These are phyloP conservation scores for Hyaloscypha hepaticicola DNA, from an alignment of 495 filamentous ascomycete species.

Conservation along the genomic window DNA sequence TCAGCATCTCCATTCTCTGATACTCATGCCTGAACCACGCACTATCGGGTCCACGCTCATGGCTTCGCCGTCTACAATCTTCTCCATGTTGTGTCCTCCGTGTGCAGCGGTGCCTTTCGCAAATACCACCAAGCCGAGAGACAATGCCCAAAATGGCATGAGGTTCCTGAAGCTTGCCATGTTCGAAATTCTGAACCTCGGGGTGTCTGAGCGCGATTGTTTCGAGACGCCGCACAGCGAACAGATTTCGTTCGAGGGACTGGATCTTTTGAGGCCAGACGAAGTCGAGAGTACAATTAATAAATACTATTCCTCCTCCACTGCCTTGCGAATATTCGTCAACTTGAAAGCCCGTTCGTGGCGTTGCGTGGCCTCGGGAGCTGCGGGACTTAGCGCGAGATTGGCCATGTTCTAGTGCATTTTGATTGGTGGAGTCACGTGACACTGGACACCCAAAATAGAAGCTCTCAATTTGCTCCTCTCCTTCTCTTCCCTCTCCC, in stretches of 20 bases:
- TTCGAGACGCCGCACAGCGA: not conserved
- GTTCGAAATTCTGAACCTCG: not conserved
- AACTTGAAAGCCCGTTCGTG: not conserved
- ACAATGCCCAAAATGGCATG: slow-evolving; percentile 3
- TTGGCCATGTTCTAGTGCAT: not conserved
- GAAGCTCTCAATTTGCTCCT: not conserved
- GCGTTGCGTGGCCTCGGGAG: not conserved
- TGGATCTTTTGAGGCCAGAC: not conserved
- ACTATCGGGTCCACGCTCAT: slow-evolving; percentile 86
- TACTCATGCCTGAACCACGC: slow-evolving; percentile 36
- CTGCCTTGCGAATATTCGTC: not conserved
- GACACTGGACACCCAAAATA: not conserved
- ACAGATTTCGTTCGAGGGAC: not conserved
- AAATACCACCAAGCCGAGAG: slow-evolving; percentile 8
- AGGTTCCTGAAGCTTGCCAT: slow-evolving; percentile 20
- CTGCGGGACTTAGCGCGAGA: not conserved
- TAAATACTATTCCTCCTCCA: not conserved
- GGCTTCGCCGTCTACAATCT: slow-evolving; percentile 71
- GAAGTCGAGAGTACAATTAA: not conserved
- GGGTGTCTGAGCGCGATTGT: not conserved
- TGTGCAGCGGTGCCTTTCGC: slow-evolving; percentile 18
- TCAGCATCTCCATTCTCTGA: not conserved
- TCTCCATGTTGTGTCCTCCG: slow-evolving; percentile 60
- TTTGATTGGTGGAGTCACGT: not conserved
- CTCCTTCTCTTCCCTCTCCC: not conserved